Evolutionary conservation across 2,329 filamentous ascomycete genomes (phyloP), one percentile per base, ranked within the genome.

Genomic region (Leptographium wingfieldii): DNA sequence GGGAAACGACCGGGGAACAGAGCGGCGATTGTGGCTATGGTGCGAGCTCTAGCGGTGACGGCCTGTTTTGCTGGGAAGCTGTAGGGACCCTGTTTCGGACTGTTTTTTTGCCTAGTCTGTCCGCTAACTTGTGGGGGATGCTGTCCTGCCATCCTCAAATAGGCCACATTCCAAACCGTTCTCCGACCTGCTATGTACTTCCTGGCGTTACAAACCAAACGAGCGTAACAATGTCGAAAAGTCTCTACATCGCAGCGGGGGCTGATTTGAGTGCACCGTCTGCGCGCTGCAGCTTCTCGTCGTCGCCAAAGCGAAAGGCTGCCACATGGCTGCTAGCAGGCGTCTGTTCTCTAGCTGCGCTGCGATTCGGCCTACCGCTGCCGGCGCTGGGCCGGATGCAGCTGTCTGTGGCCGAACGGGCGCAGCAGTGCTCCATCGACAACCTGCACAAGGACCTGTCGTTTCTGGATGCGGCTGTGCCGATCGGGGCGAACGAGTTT

Each of bases 401-500:
- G 12, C 16, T 33, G 25, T 48, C 57, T 1, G n/a, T 49, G 14
- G 25, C 57, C 16, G 55, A 48, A 1, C 16, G 25, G 6, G 59
- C 55, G 69, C 59, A 60, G 59, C 55, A 60, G 27, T 86, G 82
- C 66, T 76, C 82, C 16, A 79, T 82, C 60, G 65, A 73, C 43
- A 82, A 77, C 54, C 69, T 82, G 14, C 74, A 75, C 22, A 72
- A 73, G 5, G 73, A 78, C 56, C 70, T 80, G 5, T 74, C 74
- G 2, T 84, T 84, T 62, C 71, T 84, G 2, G 70, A 80, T 14
- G 64, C 67, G 2, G 80, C 78, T 1, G 64, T 69, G 3, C 77
- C 78, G 2, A 79, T 83, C 40, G 63, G 71, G 2, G 61, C 76
- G 0, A 69, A 72, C 0, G 82, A 85, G 63, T 85, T 80, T 63